These are phyloP conservation scores for Coelastrella sp. DNA, from an alignment of 139 green algal genomes.

Conservation along the genomic window DNA sequence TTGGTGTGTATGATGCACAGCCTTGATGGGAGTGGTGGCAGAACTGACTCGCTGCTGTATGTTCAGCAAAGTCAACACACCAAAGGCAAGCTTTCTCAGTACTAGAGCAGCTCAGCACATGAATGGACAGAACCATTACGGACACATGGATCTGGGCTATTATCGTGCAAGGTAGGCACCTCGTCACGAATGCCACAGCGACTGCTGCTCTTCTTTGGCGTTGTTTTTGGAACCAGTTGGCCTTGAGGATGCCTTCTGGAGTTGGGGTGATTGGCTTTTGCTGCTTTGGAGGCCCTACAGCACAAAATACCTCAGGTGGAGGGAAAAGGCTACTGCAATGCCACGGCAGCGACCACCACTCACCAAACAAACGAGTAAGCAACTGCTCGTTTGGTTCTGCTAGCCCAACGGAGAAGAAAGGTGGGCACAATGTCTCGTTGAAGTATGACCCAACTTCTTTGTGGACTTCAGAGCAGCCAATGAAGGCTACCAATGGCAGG, in stretches of 20 bases:
- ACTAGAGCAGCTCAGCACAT: too few relatives aligned
- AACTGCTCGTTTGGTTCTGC: conserved; percentile 36
- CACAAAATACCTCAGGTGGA: background rate
- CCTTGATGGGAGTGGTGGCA: too few relatives aligned
- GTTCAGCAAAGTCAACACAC: too few relatives aligned
- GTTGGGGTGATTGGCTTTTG: conserved; percentile 42
- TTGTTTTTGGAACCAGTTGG: conserved; percentile 67
- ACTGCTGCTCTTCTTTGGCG: conserved; percentile 54
- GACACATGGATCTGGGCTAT: background rate
- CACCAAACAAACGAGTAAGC: conserved; percentile 43
- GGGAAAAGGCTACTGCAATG: too few relatives aligned
- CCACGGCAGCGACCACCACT: too few relatives aligned
- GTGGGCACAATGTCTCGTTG: conserved; percentile 9
- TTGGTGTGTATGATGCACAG: too few relatives aligned
- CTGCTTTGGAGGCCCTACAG: conserved; percentile 15
- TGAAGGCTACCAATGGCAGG: conserved; percentile 42
- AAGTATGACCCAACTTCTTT: conserved; percentile 44
- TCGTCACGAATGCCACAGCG: conserved; percentile 52
- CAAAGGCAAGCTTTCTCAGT: too few relatives aligned
- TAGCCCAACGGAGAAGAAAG: conserved; percentile 32
- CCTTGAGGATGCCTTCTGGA: conserved; percentile 50
- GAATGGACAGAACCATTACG: background rate
- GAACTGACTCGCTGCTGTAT: too few relatives aligned
- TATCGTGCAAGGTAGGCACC: background rate
- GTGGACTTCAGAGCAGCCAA: conserved; percentile 45